Conservation (phyloP, 345 rosid genomes). For the Xanthoceras sorbifolium region DNA sequence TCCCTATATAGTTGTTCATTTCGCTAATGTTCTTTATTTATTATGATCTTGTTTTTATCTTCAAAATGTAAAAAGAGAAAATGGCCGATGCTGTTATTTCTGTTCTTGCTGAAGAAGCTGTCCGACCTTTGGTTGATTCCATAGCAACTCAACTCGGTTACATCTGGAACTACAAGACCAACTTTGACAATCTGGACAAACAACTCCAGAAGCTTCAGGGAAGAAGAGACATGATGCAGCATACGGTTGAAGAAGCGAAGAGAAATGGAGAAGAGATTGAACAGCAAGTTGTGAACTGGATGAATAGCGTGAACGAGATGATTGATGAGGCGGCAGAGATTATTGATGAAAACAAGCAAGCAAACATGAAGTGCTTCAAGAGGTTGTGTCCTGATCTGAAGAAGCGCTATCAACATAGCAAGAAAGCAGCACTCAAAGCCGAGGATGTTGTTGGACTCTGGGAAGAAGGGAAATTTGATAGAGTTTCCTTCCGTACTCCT, state of each 20-base stretch:
- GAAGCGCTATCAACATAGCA: conserved; percentile 19
- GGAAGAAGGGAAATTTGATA: neutral
- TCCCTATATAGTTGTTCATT: no score
- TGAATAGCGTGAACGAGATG: neutral
- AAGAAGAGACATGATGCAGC: no score
- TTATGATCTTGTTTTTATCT: no score
- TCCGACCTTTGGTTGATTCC: no score
- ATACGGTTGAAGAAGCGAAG: conserved; percentile 2
- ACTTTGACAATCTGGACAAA: no score
- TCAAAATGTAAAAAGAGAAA: no score
- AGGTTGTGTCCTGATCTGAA: conserved; percentile 8
- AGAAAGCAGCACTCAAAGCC: neutral
- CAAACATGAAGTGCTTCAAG: neutral
- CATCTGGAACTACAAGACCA: no score
- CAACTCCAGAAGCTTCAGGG: no score
- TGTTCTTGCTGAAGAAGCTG: no score
- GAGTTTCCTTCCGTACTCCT: neutral
- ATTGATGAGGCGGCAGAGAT: neutral
- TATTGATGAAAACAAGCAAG: neutral
- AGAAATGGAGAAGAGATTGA: conserved; percentile 12
- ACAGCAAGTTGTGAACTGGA: conserved; percentile 7
- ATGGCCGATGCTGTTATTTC: no score
- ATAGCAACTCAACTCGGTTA: no score
- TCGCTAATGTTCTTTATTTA: no score
- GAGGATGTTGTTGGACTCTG: conserved; percentile 1